Percentiles rank a stretch among this genome's conserved stretches.
These are phyloP conservation scores for Cordyceps militaris DNA, from an alignment of 2,329 filamentous ascomycete genomes.

Conservation along the genomic window DNA sequence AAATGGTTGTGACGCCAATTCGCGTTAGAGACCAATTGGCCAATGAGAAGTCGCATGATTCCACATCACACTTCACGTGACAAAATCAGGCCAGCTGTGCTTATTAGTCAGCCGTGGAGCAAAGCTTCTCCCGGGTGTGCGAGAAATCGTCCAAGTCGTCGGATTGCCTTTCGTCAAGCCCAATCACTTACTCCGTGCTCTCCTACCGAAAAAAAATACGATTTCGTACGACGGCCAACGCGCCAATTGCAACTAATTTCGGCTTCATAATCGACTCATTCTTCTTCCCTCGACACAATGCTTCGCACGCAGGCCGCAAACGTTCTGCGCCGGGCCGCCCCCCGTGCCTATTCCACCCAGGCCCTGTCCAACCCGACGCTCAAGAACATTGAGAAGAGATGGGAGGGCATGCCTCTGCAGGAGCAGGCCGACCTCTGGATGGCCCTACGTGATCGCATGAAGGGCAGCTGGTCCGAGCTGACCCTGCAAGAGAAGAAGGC, in stretches of 20 bases:
- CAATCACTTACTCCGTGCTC: constrained; percentile 17
- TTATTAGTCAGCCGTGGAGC: constrained; percentile 20
- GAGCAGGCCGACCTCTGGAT: constrained; percentile 99
- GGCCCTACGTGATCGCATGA: constrained; percentile 96
- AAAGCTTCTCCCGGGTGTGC: constrained; percentile 19
- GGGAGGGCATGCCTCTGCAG: constrained; percentile 95
- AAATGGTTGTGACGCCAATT: neutral
- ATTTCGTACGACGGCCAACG: constrained; percentile 16
- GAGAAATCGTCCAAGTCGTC: constrained; percentile 21
- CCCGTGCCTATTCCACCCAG: constrained; percentile 61
- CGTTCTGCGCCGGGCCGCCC: constrained; percentile 44
- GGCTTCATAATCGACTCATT: constrained; percentile 12
- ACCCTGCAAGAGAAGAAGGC: constrained; percentile 98
- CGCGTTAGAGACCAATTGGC: constrained; percentile 9
- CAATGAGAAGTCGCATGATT: constrained; percentile 17
- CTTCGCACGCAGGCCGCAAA: constrained; percentile 48
- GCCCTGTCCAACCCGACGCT: constrained; percentile 97
- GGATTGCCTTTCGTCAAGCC: constrained; percentile 20
- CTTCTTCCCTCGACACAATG: constrained; percentile 33
- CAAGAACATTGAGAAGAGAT: constrained; percentile 98
- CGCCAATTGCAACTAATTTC: constrained; percentile 28
- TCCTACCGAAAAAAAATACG: constrained; percentile 18
- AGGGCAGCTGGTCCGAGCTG: constrained; percentile 92
- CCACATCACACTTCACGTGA: constrained; percentile 16
- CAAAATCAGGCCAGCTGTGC: constrained; percentile 7